These are phyloP conservation scores for Yarrowia sp. DNA, from an alignment of 805 yeast species.

Conservation along the genomic window DNA sequence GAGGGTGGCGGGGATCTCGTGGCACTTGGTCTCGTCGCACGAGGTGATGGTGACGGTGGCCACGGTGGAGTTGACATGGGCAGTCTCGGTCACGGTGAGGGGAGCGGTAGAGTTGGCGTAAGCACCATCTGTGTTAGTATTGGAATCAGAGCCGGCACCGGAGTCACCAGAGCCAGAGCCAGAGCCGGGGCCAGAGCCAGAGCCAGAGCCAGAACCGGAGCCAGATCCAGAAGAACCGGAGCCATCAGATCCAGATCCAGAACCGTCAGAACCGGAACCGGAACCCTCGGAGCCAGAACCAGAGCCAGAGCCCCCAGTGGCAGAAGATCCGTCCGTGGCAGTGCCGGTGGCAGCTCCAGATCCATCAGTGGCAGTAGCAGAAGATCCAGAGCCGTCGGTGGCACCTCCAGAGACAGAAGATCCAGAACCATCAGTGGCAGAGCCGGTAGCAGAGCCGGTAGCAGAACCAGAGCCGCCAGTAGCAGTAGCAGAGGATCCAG, in stretches of 20 bases:
- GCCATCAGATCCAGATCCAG: conserved; percentile 4
- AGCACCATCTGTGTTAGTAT: conserved; percentile 7
- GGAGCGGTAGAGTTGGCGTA: conserved; percentile 5
- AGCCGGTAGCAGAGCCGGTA: conserved; percentile 9
- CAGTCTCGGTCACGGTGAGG: neutral
- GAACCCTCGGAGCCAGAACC: neutral
- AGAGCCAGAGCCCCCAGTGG: conserved; percentile 8
- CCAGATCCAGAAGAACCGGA: conserved; percentile 7
- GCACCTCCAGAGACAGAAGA: neutral
- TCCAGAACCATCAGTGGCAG: conserved; percentile 5
- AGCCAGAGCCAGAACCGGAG: neutral
- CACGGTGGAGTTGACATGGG: conserved; percentile 14
- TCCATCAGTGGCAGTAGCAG: conserved; percentile 6
- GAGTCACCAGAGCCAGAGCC: conserved; percentile 10
- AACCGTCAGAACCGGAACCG: conserved; percentile 1
- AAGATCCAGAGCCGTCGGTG: conserved; percentile 10
- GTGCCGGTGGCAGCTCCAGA: conserved; percentile 6
- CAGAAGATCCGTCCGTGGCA: conserved; percentile 10
- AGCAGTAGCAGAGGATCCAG: conserved; percentile 1
- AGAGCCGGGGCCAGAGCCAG: neutral
- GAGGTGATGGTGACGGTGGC: conserved; percentile 37
- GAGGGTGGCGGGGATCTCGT: conserved; percentile 26
- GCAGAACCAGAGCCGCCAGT: conserved; percentile 10
- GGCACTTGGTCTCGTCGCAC: conserved; percentile 29
- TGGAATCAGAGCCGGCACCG: neutral